Base-by-base conservation (phyloP, 1,284 basidiomycete species). In the Cutaneotrichosporon sp. region DNA sequence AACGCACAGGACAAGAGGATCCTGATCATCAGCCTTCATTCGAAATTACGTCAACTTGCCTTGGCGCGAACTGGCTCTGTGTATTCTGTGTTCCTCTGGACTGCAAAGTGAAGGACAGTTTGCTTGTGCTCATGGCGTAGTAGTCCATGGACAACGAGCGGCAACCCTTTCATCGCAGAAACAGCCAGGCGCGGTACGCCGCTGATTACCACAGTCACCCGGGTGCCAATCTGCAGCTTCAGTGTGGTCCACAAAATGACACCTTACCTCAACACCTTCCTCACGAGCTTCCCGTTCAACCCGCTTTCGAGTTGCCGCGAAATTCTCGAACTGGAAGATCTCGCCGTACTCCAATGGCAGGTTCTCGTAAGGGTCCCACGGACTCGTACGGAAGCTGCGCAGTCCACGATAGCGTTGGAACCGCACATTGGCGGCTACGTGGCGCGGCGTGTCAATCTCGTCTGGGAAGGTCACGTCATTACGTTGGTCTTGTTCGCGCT, bases 341-440 rank as follows among this genome's bases (percentile, higher is more conserved):
- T 87, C 81, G 0, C 87, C 91, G 67, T 98, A 98, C 67, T 98
- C 93, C 49, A 85, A 75, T 5, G 94, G 96, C 17, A 99, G 79
- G 64, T 96, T 94, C 75, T 98, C 94, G 65, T 90, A 97, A 7
- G 94, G 85, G 72, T 98, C 94, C 94, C 94, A 99, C 19, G 88
- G 88, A 64, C 87, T 91, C 2, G 96, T 97, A 33, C 94, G 81
- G 80, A 98, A 89, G 12, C 88, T 91, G 50, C 86, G 85, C 72
- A 99, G 74, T 1, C 94, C 96, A 51, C 94, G 84, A 74, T 86
- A 99, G 31, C 94, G 82, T 62, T 91, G 89, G 76, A 98, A 97
- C 5, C 96, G 82, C n/a, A 81, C 81, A 11, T 83, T 79, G 0
- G 93, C 94, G 0, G 88, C 75, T n/a, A 88, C 78, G 58, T 96